Conservation (phyloP, 169 alveolate genomes). For the Plasmodium sp. region DNA sequence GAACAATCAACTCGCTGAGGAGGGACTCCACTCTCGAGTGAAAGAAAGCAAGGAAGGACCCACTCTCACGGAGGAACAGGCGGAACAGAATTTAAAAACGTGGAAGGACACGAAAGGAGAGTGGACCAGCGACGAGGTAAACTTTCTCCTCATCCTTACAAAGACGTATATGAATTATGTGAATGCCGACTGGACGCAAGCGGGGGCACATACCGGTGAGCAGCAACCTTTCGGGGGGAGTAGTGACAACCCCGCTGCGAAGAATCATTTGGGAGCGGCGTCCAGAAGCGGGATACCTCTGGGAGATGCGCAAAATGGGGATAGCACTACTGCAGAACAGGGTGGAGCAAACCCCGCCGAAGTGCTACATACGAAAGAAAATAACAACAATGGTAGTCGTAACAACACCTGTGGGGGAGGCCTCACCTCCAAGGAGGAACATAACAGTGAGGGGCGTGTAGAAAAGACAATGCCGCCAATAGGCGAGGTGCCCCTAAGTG, state of each 20-base stretch:
- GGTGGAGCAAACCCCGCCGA: not conserved
- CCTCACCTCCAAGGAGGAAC: not conserved
- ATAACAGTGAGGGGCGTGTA: not conserved
- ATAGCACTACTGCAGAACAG: not conserved
- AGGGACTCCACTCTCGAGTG: not conserved
- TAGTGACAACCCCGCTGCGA: not conserved
- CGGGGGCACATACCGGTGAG: not conserved
- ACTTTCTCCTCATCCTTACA: constrained; percentile 54
- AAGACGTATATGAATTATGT: constrained; percentile 70
- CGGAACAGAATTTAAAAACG: constrained; percentile 5
- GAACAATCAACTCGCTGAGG: not conserved
- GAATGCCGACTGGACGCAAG: constrained; percentile 1
- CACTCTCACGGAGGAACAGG: not conserved
- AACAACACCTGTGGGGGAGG: not conserved
- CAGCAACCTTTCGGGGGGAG: not conserved
- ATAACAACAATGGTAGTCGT: not conserved
- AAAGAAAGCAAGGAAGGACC: not conserved
- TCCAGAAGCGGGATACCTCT: not conserved
- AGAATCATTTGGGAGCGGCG: not conserved
- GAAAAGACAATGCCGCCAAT: not conserved
- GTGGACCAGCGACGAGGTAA: constrained; percentile 56
- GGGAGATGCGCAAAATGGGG: not conserved
- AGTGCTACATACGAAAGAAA: not conserved
- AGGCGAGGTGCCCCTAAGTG: not conserved
- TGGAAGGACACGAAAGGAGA: constrained; percentile 31